These are phyloP conservation scores for Yarrowia sp. DNA, from an alignment of 805 yeast species.

Conservation along the genomic window DNA sequence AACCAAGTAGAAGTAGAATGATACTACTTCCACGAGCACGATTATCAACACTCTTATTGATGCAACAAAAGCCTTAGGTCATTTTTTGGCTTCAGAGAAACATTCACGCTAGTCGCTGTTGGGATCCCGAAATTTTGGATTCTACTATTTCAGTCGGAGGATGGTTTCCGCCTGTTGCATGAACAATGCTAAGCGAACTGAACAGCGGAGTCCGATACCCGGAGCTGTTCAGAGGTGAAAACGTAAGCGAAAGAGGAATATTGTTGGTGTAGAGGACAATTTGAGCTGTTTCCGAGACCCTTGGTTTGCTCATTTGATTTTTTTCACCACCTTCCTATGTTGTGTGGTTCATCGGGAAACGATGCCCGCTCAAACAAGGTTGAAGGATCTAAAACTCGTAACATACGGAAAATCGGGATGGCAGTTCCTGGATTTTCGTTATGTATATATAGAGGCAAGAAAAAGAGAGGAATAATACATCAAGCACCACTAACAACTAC, in stretches of 20 bases:
- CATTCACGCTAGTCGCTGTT: not conserved
- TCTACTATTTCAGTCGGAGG: constrained; percentile 11
- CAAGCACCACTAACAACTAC: not conserved
- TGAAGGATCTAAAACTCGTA: no score
- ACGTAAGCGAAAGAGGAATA: not conserved
- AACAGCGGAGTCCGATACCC: not conserved
- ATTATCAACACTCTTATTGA: no score
- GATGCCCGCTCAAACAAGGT: not conserved
- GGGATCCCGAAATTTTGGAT: not conserved
- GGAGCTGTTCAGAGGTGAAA: not conserved
- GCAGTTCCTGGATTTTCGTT: not conserved
- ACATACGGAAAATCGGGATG: not conserved
- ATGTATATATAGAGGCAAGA: not conserved
- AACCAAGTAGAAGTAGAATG: no score
- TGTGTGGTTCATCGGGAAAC: constrained; percentile 13
- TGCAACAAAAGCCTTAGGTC: no score
- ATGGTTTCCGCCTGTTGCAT: constrained; percentile 17
- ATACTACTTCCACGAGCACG: no score
- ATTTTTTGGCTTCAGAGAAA: no score
- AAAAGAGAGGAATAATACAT: not conserved
- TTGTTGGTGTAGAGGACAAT: not conserved
- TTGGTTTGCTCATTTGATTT: not conserved
- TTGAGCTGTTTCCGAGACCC: not conserved
- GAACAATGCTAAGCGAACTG: not conserved
- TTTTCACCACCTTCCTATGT: not conserved